These are phyloP conservation scores for Xylaria sp. DNA, from an alignment of 2,329 filamentous ascomycete genomes.

Conservation along the genomic window DNA sequence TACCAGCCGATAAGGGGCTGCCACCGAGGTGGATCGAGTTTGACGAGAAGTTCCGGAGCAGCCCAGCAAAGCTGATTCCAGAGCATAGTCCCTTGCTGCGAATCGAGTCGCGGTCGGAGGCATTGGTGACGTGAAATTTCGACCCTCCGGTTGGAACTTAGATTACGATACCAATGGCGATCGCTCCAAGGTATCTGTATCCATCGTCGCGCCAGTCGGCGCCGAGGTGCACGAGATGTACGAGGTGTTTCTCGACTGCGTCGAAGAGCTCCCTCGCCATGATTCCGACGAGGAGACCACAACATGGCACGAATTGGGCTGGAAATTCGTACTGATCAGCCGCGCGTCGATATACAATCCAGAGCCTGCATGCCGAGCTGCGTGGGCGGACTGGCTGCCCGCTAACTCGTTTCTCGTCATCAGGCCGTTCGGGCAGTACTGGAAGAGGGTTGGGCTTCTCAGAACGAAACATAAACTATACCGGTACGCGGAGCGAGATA, in stretches of 20 bases:
- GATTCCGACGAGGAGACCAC: background rate
- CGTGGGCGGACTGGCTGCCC: conserved; percentile 17
- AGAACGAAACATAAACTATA: conserved; percentile 22
- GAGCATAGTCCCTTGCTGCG: conserved; percentile 14
- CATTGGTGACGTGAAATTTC: conserved; percentile 2
- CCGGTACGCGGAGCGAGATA: background rate
- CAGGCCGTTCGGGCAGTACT: background rate
- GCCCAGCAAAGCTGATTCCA: conserved; percentile 14
- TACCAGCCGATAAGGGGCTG: conserved; percentile 8
- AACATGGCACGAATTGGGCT: background rate
- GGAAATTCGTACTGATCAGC: conserved; percentile 11
- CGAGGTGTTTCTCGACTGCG: conserved; percentile 22
- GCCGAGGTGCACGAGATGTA: conserved; percentile 7
- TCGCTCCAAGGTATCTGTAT: background rate
- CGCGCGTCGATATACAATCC: conserved; percentile 20
- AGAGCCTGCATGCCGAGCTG: conserved; percentile 1
- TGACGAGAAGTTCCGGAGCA: background rate
- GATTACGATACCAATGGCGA: background rate
- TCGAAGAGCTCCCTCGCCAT: conserved; percentile 12
- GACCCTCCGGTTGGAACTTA: background rate
- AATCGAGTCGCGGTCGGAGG: conserved; percentile 13
- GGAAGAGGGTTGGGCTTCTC: conserved; percentile 15
- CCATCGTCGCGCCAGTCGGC: background rate
- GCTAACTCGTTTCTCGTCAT: conserved; percentile 18
- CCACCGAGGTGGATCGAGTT: conserved; percentile 17